These are phyloP conservation scores for Pyronema omphalodes DNA, from an alignment of 495 filamentous ascomycete species.

Conservation along the genomic window DNA sequence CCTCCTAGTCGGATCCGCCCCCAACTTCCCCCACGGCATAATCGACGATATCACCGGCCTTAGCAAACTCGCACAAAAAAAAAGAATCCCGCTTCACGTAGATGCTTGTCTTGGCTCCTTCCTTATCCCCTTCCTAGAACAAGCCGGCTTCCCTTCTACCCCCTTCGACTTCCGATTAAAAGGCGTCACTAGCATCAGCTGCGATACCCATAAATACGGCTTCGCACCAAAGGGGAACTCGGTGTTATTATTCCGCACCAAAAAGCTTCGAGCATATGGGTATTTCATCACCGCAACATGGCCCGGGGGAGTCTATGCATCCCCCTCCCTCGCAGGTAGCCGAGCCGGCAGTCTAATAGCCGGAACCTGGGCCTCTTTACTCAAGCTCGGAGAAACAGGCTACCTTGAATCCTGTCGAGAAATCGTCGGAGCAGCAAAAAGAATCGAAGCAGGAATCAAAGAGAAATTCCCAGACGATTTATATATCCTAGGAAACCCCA, in stretches of 20 bases:
- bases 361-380: slow-evolving; percentile 77
- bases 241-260: slow-evolving; percentile 72
- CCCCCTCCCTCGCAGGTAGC: slow-evolving; percentile 74
- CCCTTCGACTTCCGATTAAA: slow-evolving; percentile 87
- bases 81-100: slow-evolving; percentile 75
- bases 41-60: slow-evolving; percentile 83
- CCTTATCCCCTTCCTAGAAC: slow-evolving; percentile 74
- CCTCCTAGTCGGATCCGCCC: slow-evolving; percentile 82
- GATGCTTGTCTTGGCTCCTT: slow-evolving; percentile 97
- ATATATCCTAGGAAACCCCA: slow-evolving; percentile 62
- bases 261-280: slow-evolving; percentile 60
- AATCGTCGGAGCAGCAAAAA: slow-evolving; percentile 76
- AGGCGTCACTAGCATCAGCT: slow-evolving; percentile 85
- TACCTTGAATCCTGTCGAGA: slow-evolving; percentile 69
- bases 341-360: slow-evolving; percentile 87
- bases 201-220: slow-evolving; percentile 97
- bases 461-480: slow-evolving; percentile 53
- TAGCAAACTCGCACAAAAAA: slow-evolving; percentile 62
- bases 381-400: slow-evolving; percentile 73
- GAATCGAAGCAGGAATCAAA: slow-evolving; percentile 57
- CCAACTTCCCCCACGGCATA: slow-evolving; percentile 95
- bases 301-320: slow-evolving; percentile 91
- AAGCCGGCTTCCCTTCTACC: slow-evolving; percentile 70
- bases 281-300: slow-evolving; percentile 94
- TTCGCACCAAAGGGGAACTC: slow-evolving; percentile 96